Conservation (phyloP, 1,284 basidiomycete genomes). For the Meripilus lineatus region DNA sequence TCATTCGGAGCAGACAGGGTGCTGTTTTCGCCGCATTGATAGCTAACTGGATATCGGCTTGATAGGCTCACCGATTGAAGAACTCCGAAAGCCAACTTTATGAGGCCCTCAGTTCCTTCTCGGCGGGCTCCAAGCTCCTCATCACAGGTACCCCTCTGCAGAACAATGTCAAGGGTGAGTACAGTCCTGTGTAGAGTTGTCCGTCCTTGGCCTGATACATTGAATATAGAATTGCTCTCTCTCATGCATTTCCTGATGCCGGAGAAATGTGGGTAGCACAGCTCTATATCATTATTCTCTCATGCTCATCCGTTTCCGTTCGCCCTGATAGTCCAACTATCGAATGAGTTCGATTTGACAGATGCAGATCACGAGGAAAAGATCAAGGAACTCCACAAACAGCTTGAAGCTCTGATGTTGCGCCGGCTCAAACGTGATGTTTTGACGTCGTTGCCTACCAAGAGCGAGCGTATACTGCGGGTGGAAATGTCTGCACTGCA, state of each 20-base stretch:
- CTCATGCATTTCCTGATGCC: slow-evolving; percentile 99
- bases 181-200: slow-evolving; percentile 2
- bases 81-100: slow-evolving; percentile 98
- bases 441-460: slow-evolving; percentile 94
- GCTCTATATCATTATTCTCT: slow-evolving; percentile 2
- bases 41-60: background rate
- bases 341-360: slow-evolving; percentile 92
- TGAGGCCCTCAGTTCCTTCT: slow-evolving; percentile 88
- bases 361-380: slow-evolving; percentile 92
- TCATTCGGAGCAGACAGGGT: slow-evolving; percentile 7
- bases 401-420: slow-evolving; percentile 94
- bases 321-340: slow-evolving; percentile 51
- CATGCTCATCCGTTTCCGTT: slow-evolving; percentile 10
- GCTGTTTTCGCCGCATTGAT: background rate
- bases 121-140: slow-evolving; percentile 86
- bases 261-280: slow-evolving; percentile 80
- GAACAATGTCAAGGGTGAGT: slow-evolving; percentile 94
- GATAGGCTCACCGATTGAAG: slow-evolving; percentile 92
- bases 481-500: slow-evolving; percentile 98
- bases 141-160: slow-evolving; percentile 99
- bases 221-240: slow-evolving; percentile 77
- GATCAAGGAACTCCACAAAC: slow-evolving; percentile 92
- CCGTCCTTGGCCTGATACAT: slow-evolving; percentile 8
- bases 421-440: slow-evolving; percentile 96
- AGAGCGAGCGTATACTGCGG: slow-evolving; percentile 96